Evolutionary conservation across 345 rosid genomes (phyloP).

Genomic region (Populus tremula): DNA sequence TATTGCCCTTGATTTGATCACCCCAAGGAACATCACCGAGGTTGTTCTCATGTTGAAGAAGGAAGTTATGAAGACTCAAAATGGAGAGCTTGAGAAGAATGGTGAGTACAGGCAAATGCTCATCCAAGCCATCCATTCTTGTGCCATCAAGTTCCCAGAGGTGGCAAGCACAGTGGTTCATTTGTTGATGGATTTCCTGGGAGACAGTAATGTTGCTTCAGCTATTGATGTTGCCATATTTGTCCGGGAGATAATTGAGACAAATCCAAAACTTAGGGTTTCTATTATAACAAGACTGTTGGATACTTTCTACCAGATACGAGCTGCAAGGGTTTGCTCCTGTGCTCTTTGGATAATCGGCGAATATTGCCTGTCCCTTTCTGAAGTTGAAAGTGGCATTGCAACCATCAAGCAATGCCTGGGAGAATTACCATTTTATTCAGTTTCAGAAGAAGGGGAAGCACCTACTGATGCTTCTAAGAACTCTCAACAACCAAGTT

Average conservation of each 20-base stretch:
- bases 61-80: slow-evolving; percentile 89
- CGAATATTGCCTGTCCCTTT: slow-evolving; percentile 80
- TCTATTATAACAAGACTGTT: slow-evolving; percentile 80
- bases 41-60: slow-evolving; percentile 77
- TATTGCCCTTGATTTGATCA: slow-evolving; percentile 76
- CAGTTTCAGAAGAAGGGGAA: slow-evolving; percentile 67
- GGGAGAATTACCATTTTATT: slow-evolving; percentile 81
- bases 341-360: slow-evolving; percentile 94
- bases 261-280: slow-evolving; percentile 77
- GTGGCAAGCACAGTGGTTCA: slow-evolving; percentile 95
- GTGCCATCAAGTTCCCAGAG: slow-evolving; percentile 88
- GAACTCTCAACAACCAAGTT: slow-evolving; percentile 51
- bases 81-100: slow-evolving; percentile 85
- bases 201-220: slow-evolving; percentile 85
- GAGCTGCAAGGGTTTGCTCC: slow-evolving; percentile 82
- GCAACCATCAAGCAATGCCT: slow-evolving; percentile 80
- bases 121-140: slow-evolving; percentile 85
- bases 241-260: slow-evolving; percentile 83
- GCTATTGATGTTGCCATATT: slow-evolving; percentile 75
- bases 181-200: slow-evolving; percentile 86
- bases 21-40: slow-evolving; percentile 72
- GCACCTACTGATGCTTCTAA: slow-evolving; percentile 51
- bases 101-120: slow-evolving; percentile 93
- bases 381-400: slow-evolving; percentile 83
- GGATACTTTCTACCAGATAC: slow-evolving; percentile 87